Percentiles rank a stretch among this genome's conserved stretches.
Evolutionary conservation across 2,329 filamentous ascomycete genomes (phyloP).

Genomic region (Phaeophleospora eucalypticola): DNA sequence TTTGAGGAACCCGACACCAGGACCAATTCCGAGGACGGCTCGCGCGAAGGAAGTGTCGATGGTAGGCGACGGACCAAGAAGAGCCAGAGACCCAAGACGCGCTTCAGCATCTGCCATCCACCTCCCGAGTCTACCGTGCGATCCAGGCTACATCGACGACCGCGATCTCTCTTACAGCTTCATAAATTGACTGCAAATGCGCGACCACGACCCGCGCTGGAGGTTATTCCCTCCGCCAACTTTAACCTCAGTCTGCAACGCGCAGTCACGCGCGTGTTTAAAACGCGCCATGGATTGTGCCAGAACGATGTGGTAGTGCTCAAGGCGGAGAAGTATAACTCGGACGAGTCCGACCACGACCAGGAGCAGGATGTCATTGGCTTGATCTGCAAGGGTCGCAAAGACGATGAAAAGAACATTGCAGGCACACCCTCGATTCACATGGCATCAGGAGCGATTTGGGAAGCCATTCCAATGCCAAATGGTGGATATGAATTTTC

Average conservation of each 20-base stretch:
- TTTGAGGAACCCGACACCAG: slow-evolving; percentile 32
- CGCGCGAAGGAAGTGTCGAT: slow-evolving; percentile 31
- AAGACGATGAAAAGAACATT: slow-evolving; percentile 45
- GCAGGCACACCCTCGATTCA: slow-evolving; percentile 65
- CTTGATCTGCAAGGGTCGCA: slow-evolving; percentile 55
- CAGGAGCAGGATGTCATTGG: slow-evolving; percentile 58
- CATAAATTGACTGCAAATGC: slow-evolving; percentile 60
- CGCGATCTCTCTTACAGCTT: slow-evolving; percentile 66
- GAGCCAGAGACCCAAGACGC: slow-evolving; percentile 52
- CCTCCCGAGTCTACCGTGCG: slow-evolving; percentile 53
- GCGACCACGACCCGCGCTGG: slow-evolving; percentile 64
- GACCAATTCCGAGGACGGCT: slow-evolving; percentile 28
- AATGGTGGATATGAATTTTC: slow-evolving; percentile 55
- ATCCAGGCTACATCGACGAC: slow-evolving; percentile 63
- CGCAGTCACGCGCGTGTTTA: slow-evolving; percentile 61
- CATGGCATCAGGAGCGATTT: slow-evolving; percentile 48
- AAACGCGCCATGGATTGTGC: slow-evolving; percentile 59
- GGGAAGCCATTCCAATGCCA: slow-evolving; percentile 41
- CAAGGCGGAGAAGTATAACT: slow-evolving; percentile 63
- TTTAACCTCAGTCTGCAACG: slow-evolving; percentile 58
- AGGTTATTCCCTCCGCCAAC: slow-evolving; percentile 60
- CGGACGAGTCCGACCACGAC: slow-evolving; percentile 50
- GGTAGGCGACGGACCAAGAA: slow-evolving; percentile 25
- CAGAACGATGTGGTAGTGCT: slow-evolving; percentile 68
- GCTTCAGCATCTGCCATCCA: slow-evolving; percentile 65